Evolutionary conservation across 2,329 filamentous ascomycete species (phyloP), one percentile per base, ranked within the genome.

Genomic region (Fusarium incarnatum): DNA sequence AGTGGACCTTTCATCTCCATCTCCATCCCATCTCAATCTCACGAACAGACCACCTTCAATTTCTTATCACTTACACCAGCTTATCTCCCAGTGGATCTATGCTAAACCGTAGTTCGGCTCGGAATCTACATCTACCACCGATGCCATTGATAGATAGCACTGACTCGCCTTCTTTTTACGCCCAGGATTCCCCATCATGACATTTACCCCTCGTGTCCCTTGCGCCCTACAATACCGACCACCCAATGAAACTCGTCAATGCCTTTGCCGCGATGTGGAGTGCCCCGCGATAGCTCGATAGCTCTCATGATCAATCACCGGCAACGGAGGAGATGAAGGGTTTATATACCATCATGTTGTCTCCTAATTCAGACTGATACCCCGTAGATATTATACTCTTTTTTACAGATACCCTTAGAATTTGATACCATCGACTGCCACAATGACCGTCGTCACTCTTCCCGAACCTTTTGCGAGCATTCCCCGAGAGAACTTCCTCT

Each of bases 381-480:
- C 23, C 25, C 23, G 7, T 41, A 3, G 20, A 2, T n/a, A 27
- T 20, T 27, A 30, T 8, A 30, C 28, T 4, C 28, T 30, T 30
- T 30, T 5, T 30, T 30, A 30, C 28, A 28, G 28, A 28, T 28
- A 28, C 28, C 28, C 25, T 42, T 23, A 34, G 18, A 30, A 13
- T 20, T 44, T 45, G 37, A 64, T 60, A 64, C 55, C 60, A 46
- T 56, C 44, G 13, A 28, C 13, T 37, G 18, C 18, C 25, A 71
- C 49, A 64, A 80, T 80, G 78, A 70, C 74, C 13, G 59, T 52
- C 34, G 53, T 87, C 61, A 75, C 72, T n/a, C 85, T 91, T 42
- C 88, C 89, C 10, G 83, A 87, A 57, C 86, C 87, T 22, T 91
- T 91, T 73, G 85, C 87, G 56, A 84, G 84, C 75, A 92, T 92